Evolutionary conservation across 352 stramenopile genomes (phyloP), one percentile per base, ranked within the genome.

Genomic region (Phytophthora syringae): DNA sequence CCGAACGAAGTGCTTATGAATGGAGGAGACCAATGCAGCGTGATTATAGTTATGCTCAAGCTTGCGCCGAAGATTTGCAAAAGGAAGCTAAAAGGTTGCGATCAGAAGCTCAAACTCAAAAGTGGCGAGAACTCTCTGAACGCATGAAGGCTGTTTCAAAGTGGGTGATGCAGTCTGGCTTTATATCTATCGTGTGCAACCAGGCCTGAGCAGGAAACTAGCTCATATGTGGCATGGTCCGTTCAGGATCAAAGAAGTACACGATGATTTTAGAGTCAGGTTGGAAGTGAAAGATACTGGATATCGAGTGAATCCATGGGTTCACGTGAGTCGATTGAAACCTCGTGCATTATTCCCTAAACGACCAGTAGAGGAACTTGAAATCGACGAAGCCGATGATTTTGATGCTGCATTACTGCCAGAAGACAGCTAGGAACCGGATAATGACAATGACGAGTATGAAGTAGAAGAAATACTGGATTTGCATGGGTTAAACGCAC

Each of bases 21-120:
- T 53, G 57, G 25, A 2, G 24, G 47, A 1, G 59, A n/a, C n/a
- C n/a, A 65, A 20, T 16, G 58, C 47, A 65, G 39, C 20, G 28
- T 7, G 48, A 59, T 4, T 59, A 65, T 20, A 40, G 48, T 12
- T 53, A 65, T 12, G 39, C 27, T 1, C 20, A 48, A 9, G 57
- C 37, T 1, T 53, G 39, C 18, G 57, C 57, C 0, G n/a, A 52
- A n/a, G 57, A 58, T 2, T 20, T 65, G 3, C 57, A 65, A 5
- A 52, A 50, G 36, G 43, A 52, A 10, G 57, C 37, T 3, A 59
- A 65, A n/a, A 27, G 11, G 1, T 3, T 2, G 1, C 48, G 57
- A 0, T 65, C 48, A 10, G 39, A 11, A 16, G 28, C 4, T 6
- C 48, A 43, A 24, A 22, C 37, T 18, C 13, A 7, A 5, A 43